A percentile compares a stretch with the other conserved stretches of the same genome.
Evolutionary conservation across 2,329 filamentous ascomycete species (phyloP).

Genomic region (Colletotrichum chlorophyti): DNA sequence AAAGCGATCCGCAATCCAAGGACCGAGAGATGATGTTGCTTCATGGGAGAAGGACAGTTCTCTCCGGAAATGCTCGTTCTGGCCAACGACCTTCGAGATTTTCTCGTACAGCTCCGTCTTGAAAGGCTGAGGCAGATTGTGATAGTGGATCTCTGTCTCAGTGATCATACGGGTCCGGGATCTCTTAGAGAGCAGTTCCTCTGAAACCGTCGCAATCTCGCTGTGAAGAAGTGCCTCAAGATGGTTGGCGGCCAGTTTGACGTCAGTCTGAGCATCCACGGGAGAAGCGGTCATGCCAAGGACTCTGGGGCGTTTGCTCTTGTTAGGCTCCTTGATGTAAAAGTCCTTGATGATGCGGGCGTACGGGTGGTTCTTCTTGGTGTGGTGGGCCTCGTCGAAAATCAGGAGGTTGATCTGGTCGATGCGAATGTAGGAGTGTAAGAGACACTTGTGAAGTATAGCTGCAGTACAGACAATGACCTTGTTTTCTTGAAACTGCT

Average conservation of each 20-base stretch:
- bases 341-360: constrained; percentile 89
- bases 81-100: constrained; percentile 54
- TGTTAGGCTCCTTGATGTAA: constrained; percentile 63
- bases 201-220: constrained; percentile 77
- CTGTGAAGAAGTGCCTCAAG: constrained; percentile 81
- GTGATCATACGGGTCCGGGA: constrained; percentile 53
- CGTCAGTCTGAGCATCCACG: constrained; percentile 80
- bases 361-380: constrained; percentile 93
- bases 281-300: constrained; percentile 98
- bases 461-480: constrained; percentile 93
- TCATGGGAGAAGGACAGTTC: constrained; percentile 66
- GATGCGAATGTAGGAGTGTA: constrained; percentile 81
- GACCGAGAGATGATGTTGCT: constrained; percentile 72
- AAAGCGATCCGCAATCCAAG: constrained; percentile 84
- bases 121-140: constrained; percentile 53
- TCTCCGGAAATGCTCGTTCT: constrained; percentile 55
- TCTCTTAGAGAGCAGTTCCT: constrained; percentile 45
- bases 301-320: constrained; percentile 70
- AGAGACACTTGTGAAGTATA: constrained; percentile 79
- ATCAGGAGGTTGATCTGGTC: constrained; percentile 86
- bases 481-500: constrained; percentile 69
- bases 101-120: constrained; percentile 70
- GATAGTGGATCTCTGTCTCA: constrained; percentile 53
- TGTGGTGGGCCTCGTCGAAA: constrained; percentile 96
- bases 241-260: constrained; percentile 72